Evolutionary conservation across 495 filamentous ascomycete species (phyloP).

Genomic region (Talaromyces proteolyticus): DNA sequence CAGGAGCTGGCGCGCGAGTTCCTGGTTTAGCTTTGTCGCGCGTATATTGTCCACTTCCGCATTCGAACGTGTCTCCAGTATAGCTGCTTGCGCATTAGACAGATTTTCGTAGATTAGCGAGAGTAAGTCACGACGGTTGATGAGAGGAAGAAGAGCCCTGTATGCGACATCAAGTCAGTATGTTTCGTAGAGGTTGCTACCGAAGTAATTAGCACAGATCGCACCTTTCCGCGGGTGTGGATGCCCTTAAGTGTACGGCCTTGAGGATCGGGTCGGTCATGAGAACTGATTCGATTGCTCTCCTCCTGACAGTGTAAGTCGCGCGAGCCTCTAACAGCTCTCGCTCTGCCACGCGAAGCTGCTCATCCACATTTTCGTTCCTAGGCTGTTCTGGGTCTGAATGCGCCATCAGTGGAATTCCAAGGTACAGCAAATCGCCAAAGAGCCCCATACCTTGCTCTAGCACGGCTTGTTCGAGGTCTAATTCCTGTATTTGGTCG

Average conservation of each 20-base stretch:
- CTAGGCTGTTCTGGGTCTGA: conserved; percentile 1
- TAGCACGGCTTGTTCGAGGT: conserved; percentile 62
- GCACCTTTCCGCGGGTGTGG: conserved; percentile 65
- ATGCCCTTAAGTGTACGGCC: conserved; percentile 64
- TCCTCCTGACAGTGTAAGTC: conserved; percentile 58
- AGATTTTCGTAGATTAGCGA: conserved; percentile 55
- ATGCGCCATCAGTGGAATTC: not conserved
- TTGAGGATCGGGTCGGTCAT: conserved; percentile 69
- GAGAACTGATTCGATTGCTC: conserved; percentile 59
- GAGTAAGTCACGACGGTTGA: conserved; percentile 62
- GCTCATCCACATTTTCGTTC: conserved; percentile 41
- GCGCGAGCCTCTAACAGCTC: conserved; percentile 65
- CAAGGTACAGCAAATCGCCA: not conserved
- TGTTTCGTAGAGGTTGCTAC: not conserved
- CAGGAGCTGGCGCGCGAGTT: conserved; percentile 54
- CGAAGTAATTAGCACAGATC: not conserved
- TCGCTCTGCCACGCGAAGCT: conserved; percentile 50
- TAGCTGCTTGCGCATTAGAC: conserved; percentile 40
- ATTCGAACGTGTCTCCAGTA: conserved; percentile 41
- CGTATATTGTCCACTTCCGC: conserved; percentile 50
- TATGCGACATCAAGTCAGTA: not conserved
- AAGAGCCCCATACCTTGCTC: conserved; percentile 38
- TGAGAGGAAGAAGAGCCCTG: conserved; percentile 58
- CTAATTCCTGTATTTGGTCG: conserved; percentile 61
- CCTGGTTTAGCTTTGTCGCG: conserved; percentile 52